Evolutionary conservation across 768 basidiomycete species (phyloP).

Genomic region (Sutorius australiensis): DNA sequence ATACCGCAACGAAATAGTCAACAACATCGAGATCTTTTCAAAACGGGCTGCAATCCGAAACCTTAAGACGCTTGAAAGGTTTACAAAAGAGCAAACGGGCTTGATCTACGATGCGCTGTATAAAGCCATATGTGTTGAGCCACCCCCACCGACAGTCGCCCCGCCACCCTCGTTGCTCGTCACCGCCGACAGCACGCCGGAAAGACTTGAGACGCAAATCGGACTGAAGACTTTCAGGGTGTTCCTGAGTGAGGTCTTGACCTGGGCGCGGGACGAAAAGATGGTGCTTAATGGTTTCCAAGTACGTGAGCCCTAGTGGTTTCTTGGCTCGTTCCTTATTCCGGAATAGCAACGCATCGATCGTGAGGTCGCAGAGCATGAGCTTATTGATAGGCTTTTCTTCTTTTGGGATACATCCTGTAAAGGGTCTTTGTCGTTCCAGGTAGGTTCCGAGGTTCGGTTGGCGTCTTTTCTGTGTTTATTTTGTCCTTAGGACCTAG

Average conservation of each 20-base stretch:
- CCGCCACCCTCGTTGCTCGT: constrained; percentile 50
- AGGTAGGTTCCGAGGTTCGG: constrained; percentile 44
- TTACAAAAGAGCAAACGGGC: constrained; percentile 84
- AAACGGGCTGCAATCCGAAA: constrained; percentile 90
- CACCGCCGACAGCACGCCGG: constrained; percentile 57
- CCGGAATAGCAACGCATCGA: constrained; percentile 73
- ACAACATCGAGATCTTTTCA: constrained; percentile 90
- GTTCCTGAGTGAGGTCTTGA: constrained; percentile 88
- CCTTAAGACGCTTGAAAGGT: constrained; percentile 71
- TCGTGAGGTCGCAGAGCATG: constrained; percentile 90
- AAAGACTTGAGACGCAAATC: constrained; percentile 87
- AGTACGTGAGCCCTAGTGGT: constrained; percentile 36
- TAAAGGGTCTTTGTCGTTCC: constrained; percentile 83
- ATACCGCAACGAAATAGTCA: constrained; percentile 85
- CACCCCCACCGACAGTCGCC: constrained; percentile 55
- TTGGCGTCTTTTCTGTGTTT: neutral
- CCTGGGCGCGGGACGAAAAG: constrained; percentile 94
- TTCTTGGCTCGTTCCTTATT: constrained; percentile 1
- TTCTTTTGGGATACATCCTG: constrained; percentile 89
- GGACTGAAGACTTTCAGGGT: constrained; percentile 80
- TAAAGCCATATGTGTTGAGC: constrained; percentile 74
- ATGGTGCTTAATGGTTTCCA: constrained; percentile 91
- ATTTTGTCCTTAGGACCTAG: constrained; percentile 62
- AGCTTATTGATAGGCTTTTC: constrained; percentile 90
- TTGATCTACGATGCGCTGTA: constrained; percentile 91